Evolutionary conservation across 306 rosid species (phyloP), one percentile per base, ranked within the genome.

Genomic region (Pyrus betulifolia): DNA sequence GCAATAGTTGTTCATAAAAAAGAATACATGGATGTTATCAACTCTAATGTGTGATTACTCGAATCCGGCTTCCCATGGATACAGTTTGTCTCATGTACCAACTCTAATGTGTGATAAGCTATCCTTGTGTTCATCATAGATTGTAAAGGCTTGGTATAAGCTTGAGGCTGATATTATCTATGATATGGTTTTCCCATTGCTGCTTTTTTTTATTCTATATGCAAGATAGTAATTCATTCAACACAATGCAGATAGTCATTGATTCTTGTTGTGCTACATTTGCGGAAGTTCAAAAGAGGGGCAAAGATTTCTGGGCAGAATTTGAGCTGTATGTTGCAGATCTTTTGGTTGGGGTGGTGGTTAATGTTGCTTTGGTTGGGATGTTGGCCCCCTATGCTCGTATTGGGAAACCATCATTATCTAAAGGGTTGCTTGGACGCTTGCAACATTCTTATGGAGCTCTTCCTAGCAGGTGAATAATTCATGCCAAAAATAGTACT

Each of bases 231-330:
- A 67, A 46, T 74, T 70, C 81, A 38, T 82, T 25, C 69, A 58
- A 30, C 76, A 66, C 66, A 68, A 65, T 78, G 78, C 94, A 94
- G 97, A 91, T 94, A 6, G 85, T 94, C 75, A 90, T 94, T 78
- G 97, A 94, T 84, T 85, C 96, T 67, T 81, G 87, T 75, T 94
- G 97, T 82, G 81, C 85, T 67, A 82, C 88, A 6, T 83, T 83
- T 54, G 86, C 89, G 59, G 86, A 85, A 82, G 86, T 83, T 74
- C 89, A 85, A 77, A 82, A 85, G 80, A 80, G 89, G 76, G 89
- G 89, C 78, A 83, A 85, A 80, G 85, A 85, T 75, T 85, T 85
- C 76, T 82, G 89, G 89, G 72, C 84, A 70, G 89, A 85, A 74
- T 85, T 85, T 80, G 89, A 85, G 79, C 70, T 85, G 75, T 85